These are phyloP conservation scores for Ulmus americana DNA, from an alignment of 331 rosid species.

Conservation along the genomic window DNA sequence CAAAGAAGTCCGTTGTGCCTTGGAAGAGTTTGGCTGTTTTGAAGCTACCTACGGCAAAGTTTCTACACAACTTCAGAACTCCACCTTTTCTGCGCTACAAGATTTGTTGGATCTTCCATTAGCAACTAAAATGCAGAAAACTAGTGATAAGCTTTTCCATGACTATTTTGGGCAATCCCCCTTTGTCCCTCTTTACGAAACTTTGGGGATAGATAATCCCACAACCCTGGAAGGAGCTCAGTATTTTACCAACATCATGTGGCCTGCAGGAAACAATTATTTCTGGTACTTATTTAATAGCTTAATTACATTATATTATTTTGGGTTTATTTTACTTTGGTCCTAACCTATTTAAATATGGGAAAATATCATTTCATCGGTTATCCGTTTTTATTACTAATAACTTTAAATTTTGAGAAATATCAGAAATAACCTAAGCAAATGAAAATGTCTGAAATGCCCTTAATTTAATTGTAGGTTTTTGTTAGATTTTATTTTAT, in stretches of 20 bases:
- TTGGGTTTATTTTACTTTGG: not conserved
- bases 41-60: conserved; percentile 5
- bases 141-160: not conserved
- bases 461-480: no score
- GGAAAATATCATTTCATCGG: no score
- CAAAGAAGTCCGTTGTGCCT: not conserved
- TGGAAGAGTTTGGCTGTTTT: conserved; percentile 17
- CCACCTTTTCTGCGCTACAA: not conserved
- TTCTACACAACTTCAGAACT: conserved; percentile 7
- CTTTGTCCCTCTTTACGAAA: conserved; percentile 12
- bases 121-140: conserved; percentile 3
- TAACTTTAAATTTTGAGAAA: no score
- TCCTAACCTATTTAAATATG: no score
- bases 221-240: not conserved
- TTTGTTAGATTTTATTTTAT: no score
- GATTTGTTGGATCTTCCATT: conserved; percentile 4
- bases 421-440: no score
- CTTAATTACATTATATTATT: not conserved
- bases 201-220: not conserved
- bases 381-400: no score
- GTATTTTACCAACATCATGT: conserved; percentile 10
- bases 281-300: not conserved
- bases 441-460: no score
- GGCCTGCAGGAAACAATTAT: conserved; percentile 21
- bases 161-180: not conserved